Evolutionary conservation across 805 yeast genomes (phyloP), one percentile per base, ranked within the genome.

Genomic region (Wickerhamomyces queroliae): DNA sequence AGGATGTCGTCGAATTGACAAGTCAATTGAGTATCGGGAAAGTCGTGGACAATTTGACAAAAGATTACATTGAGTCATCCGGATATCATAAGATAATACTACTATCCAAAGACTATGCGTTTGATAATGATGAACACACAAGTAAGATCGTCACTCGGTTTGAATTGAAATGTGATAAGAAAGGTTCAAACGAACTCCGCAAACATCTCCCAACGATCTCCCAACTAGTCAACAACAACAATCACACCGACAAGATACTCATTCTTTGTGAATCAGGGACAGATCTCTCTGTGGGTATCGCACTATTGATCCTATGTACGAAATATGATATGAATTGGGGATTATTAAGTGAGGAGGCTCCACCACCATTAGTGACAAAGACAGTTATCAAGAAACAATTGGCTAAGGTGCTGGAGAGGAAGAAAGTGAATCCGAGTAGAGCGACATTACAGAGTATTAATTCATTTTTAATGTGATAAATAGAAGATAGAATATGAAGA

Each of bases 371-470:
- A 32, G 47, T 64, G 1, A 66, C 71, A 20, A 83, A 83, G 52
- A 76, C 69, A 21, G 56, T 66, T 8, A 70, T 84, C 5, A 71
- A 78, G 40, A 69, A 69, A 41, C 80, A 83, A 39, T 59, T 87
- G 23, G 72, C 78, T 3, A 56, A 56, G 34, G 49, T 87, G 3
- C 64, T 72, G 15, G 60, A 69, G 3, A 56, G 62, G 7, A 55
- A 72, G n/a, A 74, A 70, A 30, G 75, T 74, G 5, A 83, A 86
- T 43, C 95, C 95, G 0, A 79, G 89, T 40, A 65, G 96, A 36
- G 79, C 86, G 10, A 83, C 95, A 0, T 62, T 86, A 30, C 89
- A 82, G 48, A 73, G 90, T 22, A 77, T 84, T 2, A 83, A 86
- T 45, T 59, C 78, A 2, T 75, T 46, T 43, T 47, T 82, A 23